These are phyloP conservation scores for Fusarium fracticaudum DNA, from an alignment of 2,329 filamentous ascomycete genomes.

Conservation along the genomic window DNA sequence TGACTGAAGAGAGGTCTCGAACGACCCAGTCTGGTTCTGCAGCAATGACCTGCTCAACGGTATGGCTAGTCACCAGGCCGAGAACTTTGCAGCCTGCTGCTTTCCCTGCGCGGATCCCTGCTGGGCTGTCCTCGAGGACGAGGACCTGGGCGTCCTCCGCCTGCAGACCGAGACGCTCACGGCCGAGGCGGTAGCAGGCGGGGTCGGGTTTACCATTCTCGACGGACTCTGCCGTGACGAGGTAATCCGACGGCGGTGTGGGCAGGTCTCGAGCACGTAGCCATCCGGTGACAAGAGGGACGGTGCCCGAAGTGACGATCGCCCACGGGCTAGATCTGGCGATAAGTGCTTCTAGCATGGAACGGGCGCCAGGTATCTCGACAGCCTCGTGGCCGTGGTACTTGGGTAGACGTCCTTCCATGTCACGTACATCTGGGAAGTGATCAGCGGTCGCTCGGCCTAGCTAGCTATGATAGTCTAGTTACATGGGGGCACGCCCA, in stretches of 20 bases:
- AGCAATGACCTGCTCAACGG: constrained; percentile 72
- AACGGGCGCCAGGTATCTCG: constrained; percentile 85
- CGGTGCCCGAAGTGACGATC: constrained; percentile 82
- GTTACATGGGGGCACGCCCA: neutral
- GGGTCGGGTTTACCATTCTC: constrained; percentile 81
- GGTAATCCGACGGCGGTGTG: constrained; percentile 62
- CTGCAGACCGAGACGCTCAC: constrained; percentile 65
- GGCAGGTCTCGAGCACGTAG: constrained; percentile 73
- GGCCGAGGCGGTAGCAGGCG: constrained; percentile 75
- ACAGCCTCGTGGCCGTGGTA: constrained; percentile 80
- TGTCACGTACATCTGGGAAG: constrained; percentile 74
- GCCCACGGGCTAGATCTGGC: constrained; percentile 76
- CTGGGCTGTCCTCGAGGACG: constrained; percentile 89
- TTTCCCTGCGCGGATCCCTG: constrained; percentile 84
- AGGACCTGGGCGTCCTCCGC: constrained; percentile 64
- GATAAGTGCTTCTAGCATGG: constrained; percentile 74
- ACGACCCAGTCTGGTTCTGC: constrained; percentile 92
- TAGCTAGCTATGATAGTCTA: constrained; percentile 1
- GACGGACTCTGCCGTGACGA: constrained; percentile 82
- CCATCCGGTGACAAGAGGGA: constrained; percentile 76
- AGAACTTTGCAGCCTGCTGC: constrained; percentile 86
- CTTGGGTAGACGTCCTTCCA: constrained; percentile 82
- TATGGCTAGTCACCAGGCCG: constrained; percentile 87
- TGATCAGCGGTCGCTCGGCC: constrained; percentile 19
- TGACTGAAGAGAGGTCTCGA: constrained; percentile 78